Evolutionary conservation across 805 yeast species (phyloP), one percentile per base, ranked within the genome.

Genomic region (Lachancea nothofagi): DNA sequence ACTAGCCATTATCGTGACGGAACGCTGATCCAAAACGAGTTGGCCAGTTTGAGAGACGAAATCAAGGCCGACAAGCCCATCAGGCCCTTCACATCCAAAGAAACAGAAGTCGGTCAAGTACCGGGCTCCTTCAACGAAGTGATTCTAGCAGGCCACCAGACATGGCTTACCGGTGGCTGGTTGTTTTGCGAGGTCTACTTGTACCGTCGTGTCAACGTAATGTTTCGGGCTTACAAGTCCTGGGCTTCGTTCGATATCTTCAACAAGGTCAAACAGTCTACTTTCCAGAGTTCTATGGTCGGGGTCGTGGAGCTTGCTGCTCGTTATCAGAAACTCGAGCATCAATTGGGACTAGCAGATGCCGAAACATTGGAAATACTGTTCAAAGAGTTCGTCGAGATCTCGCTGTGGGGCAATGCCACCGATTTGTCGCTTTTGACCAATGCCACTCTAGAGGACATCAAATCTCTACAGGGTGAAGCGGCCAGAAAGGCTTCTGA

Each of bases 381-480:
- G 32, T 89, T 88, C 68, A 75, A 71, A 45, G 99, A 93, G 59
- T 83, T 89, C 46, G 64, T 84, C 30, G 95, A 88, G 57, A 76
- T 90, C 40, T 85, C 96, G 0, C 65, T 93, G 39, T 93, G 99
- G 99, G 99, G 99, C 20, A 93, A 93, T 62, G 97, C 97, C 14
- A 86, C 97, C 3, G 99, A 93, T 62, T 72, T 93, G 55, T 87
- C 97, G 0, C 67, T 94, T 39, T 70, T 93, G 46, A 89, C 94
- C 3, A 88, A 85, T 43, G 87, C 90, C n/a, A 78, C 88, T 6
- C 59, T 87, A 21, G 96, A 89, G 33, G 96, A 93, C 49, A 83
- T 93, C 53, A 83, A 86, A 61, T 78, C 90, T 5, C 77, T 87
- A 28, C 99, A 93, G 67, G 96, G 96, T 30, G 84, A 83, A 9